Evolutionary conservation across 2,329 filamentous ascomycete species (phyloP).

Genomic region (Stachybotrys chartarum): DNA sequence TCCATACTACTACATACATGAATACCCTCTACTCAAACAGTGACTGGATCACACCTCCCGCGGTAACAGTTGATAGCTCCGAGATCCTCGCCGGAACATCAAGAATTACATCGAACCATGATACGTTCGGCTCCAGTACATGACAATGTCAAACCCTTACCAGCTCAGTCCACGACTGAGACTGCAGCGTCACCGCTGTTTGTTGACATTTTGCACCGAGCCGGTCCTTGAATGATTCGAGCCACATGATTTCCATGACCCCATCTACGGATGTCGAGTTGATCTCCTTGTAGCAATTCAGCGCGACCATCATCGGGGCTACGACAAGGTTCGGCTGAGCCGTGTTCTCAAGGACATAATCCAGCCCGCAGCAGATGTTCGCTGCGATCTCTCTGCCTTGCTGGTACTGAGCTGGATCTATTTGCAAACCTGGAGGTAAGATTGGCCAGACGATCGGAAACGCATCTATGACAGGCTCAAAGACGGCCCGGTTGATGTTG

Average conservation of each 20-base stretch:
- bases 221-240: slow-evolving; percentile 33
- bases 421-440: slow-evolving; percentile 27
- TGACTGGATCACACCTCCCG: too few species aligned
- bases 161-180: slow-evolving; percentile 26
- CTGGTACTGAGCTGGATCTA: slow-evolving; percentile 36
- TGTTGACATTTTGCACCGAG: slow-evolving; percentile 32
- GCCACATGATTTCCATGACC: slow-evolving; percentile 39
- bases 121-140: too few species aligned
- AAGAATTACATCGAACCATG: too few species aligned
- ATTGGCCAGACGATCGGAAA: slow-evolving; percentile 31
- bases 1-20: too few species aligned
- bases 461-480: slow-evolving; percentile 33
- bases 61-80: too few species aligned
- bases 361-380: slow-evolving; percentile 43
- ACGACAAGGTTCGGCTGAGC: slow-evolving; percentile 39
- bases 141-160: too few species aligned
- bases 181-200: slow-evolving; percentile 30
- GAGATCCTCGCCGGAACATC: too few species aligned
- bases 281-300: slow-evolving; percentile 33
- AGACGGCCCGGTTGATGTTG: slow-evolving; percentile 34
- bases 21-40: too few species aligned
- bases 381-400: slow-evolving; percentile 37
- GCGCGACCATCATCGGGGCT: slow-evolving; percentile 33
- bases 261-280: slow-evolving; percentile 31
- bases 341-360: slow-evolving; percentile 34